Evolutionary conservation across 2,329 filamentous ascomycete genomes (phyloP), one percentile per base, ranked within the genome.

Genomic region (Colletotrichum melonis): DNA sequence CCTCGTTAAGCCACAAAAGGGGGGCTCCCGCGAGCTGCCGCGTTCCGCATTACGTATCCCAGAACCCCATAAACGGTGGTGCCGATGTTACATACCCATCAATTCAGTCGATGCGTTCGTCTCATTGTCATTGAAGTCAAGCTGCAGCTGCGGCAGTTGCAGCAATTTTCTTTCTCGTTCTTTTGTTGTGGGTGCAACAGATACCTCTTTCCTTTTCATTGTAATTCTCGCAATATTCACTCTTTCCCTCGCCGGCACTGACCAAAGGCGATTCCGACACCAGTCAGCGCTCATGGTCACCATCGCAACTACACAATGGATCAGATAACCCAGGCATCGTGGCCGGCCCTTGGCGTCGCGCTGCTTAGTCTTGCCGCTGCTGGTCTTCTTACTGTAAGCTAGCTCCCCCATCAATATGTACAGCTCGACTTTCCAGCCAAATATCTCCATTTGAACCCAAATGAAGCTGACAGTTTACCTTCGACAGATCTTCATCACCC

Each of bases 401-500:
- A 22, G 3, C 19, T 22, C 19, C 19, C 8, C 42, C 7, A n/a
- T 49, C 0, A 8, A 22, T 3, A 49, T n/a, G 7, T 1, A 4
- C 8, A 49, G 16, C 2, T 24, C 14, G 14, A 11, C 1, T 35
- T 26, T 28, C 1, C 42, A 22, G 8, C 35, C 22, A n/a, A 8
- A 24, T 7, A 14, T 22, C 9, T n/a, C 30, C 35, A 66, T 66
- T 62, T 66, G 60, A 28, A 19, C 12, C 30, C 32, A 66, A 70
- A 58, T 66, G 55, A 32, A 22, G 52, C 70, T 73, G 30, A 73
- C 56, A 60, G 35, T 59, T 11, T 49, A n/a, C 9, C 28, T 46
- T 67, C 6, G 12, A 28, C 69, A 85, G 84, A 79, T 92, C 78
- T 95, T 93, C 79, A 79, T 90, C 64, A 84, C 92, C 73, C 89